These are phyloP conservation scores for Silene vulgaris DNA, from an alignment of 179 eudicot genomes.

Conservation along the genomic window DNA sequence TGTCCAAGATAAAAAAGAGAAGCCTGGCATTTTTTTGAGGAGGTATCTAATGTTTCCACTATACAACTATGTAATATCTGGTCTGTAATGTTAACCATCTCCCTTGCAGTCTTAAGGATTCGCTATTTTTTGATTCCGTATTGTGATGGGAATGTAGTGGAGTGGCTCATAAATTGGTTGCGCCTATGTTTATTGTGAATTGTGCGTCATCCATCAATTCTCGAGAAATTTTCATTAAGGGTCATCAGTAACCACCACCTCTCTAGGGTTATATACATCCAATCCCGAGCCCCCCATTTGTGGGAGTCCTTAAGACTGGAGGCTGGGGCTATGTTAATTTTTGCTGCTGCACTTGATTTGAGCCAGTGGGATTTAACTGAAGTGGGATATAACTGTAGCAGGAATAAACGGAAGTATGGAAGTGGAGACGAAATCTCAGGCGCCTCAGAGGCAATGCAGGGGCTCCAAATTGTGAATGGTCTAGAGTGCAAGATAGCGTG, in stretches of 20 bases:
- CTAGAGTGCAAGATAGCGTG: slow-evolving; percentile 69
- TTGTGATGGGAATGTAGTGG: not conserved
- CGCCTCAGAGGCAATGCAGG: slow-evolving; percentile 53
- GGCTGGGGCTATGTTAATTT: no score
- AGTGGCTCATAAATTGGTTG: not conserved
- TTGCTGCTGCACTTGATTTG: not conserved
- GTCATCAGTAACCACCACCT: not conserved
- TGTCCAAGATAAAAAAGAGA: slow-evolving; percentile 39
- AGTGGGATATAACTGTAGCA: slow-evolving; percentile 34
- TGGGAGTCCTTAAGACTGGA: not conserved
- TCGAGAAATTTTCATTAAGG: not conserved
- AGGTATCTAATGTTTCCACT: slow-evolving; percentile 40
- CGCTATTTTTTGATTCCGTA: not conserved
- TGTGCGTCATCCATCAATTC: not conserved
- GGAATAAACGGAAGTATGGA: slow-evolving; percentile 46
- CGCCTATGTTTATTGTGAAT: not conserved
- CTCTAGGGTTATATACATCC: not conserved
- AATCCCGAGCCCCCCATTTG: not conserved
- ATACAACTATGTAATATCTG: not conserved
- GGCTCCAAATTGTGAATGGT: slow-evolving; percentile 59
- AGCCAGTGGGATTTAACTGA: slow-evolving; percentile 9
- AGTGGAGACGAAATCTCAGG: slow-evolving; percentile 38
- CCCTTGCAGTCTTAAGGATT: not conserved
- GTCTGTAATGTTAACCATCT: not conserved
- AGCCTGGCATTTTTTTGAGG: slow-evolving; percentile 50